phyloP scores from a whole-genome alignment of 345 rosid genomes.

The Populus simonii region DNA sequence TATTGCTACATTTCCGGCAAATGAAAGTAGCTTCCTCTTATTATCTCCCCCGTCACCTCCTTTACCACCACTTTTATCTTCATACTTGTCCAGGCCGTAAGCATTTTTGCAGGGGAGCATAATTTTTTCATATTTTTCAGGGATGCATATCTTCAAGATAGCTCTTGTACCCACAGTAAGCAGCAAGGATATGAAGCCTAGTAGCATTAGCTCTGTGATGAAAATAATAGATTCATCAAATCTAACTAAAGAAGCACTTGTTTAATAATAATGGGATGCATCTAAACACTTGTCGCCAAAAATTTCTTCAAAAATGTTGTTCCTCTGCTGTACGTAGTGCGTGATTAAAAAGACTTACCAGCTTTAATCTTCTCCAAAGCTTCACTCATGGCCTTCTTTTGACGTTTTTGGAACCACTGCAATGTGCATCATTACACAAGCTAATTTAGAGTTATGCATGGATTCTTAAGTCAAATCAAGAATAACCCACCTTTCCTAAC shows the following conservation, averaged over 20 bases:
- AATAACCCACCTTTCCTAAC: slow-evolving; percentile 17
- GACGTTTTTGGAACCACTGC: slow-evolving; percentile 38
- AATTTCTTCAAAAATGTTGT: background rate
- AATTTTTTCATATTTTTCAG: slow-evolving; percentile 13
- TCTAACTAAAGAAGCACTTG: background rate
- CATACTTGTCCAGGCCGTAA: background rate
- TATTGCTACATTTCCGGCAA: slow-evolving; percentile 18
- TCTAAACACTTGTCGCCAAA: background rate
- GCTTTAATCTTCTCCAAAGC: slow-evolving; percentile 48
- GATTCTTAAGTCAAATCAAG: background rate
- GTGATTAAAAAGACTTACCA: slow-evolving; percentile 10
- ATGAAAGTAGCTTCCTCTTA: slow-evolving; percentile 37
- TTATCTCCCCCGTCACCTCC: background rate
- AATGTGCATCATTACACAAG: background rate
- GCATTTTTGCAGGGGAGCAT: slow-evolving; percentile 40
- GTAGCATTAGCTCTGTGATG: slow-evolving; percentile 36
- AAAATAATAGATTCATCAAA: background rate
- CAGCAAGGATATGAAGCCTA: slow-evolving; percentile 45
- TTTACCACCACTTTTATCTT: background rate
- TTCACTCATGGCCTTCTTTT: slow-evolving; percentile 40
- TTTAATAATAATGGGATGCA: background rate
- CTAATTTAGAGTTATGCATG: background rate
- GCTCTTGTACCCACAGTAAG: slow-evolving; percentile 35
- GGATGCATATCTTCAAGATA: slow-evolving; percentile 32
- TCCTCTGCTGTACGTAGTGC: background rate